Evolutionary conservation across 169 alveolate genomes (phyloP).

Genomic region (Plasmodium sp.): DNA sequence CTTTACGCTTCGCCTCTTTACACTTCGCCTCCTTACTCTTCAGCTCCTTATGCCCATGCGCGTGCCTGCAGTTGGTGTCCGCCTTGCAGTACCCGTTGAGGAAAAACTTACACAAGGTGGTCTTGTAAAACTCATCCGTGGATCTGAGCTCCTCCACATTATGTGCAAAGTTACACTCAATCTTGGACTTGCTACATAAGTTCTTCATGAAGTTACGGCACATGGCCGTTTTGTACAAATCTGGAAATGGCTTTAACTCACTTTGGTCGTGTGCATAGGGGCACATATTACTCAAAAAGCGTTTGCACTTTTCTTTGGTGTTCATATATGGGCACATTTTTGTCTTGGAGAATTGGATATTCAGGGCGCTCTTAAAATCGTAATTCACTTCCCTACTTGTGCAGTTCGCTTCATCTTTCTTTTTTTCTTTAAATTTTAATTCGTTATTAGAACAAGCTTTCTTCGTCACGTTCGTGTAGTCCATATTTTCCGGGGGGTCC

Average conservation of each 20-base stretch:
- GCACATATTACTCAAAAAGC: conserved; percentile 73
- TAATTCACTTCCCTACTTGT: conserved; percentile 56
- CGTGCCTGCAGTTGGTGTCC: conserved; percentile 71
- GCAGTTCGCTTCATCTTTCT: conserved; percentile 3
- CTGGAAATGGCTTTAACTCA: conserved; percentile 72
- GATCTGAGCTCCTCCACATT: conserved; percentile 75
- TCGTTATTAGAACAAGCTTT: conserved; percentile 14
- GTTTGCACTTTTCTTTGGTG: conserved; percentile 74
- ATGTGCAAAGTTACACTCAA: conserved; percentile 74
- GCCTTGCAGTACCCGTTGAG: conserved; percentile 75
- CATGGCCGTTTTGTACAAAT: conserved; percentile 76
- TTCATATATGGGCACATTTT: conserved; percentile 77
- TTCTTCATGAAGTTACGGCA: conserved; percentile 74
- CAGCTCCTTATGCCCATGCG: conserved; percentile 73
- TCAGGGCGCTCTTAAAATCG: conserved; percentile 72
- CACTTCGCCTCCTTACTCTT: neutral
- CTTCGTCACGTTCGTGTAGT: neutral
- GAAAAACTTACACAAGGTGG: conserved; percentile 68
- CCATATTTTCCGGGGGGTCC: conserved; percentile 18
- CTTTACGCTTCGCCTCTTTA: neutral
- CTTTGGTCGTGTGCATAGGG: conserved; percentile 76
- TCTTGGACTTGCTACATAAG: conserved; percentile 58
- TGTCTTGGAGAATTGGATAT: conserved; percentile 72
- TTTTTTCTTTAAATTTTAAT: conserved; percentile 30
- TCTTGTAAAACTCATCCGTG: conserved; percentile 75